Percentiles rank a stretch among this genome's conserved stretches.
These are phyloP conservation scores for Jatropha podagrica DNA, from an alignment of 441 rosid genomes.

Conservation along the genomic window DNA sequence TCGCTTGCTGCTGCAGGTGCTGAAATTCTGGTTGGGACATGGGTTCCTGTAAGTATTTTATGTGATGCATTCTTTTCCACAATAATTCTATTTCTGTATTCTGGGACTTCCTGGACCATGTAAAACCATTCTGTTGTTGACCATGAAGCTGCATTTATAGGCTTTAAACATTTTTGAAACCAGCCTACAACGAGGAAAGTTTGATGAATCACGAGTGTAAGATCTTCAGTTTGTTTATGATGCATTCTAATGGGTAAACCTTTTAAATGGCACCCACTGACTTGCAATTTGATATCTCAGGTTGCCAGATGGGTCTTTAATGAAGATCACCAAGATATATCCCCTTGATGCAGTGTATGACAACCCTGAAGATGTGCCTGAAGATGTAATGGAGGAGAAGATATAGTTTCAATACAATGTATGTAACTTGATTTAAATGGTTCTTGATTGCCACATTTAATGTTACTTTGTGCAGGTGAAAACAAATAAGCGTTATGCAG, in stretches of 20 bases:
- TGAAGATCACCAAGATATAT: conserved; percentile 90
- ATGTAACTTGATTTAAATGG: not conserved
- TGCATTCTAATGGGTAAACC: not conserved
- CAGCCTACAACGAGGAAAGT: conserved; percentile 78
- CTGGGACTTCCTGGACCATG: not conserved
- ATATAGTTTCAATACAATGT: not conserved
- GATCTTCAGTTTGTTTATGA: not conserved
- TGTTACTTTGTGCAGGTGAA: conserved; percentile 56
- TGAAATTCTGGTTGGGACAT: conserved; percentile 91
- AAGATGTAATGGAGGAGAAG: conserved; percentile 60
- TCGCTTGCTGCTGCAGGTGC: conserved; percentile 99
- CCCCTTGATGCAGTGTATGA: conserved; percentile 93
- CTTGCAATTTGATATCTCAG: conserved; percentile 38
- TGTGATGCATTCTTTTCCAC: not conserved
- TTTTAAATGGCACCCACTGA: conserved; percentile 10
- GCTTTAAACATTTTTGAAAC: conserved; percentile 82
- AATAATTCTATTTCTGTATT: not conserved
- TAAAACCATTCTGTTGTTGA: conserved; percentile 7
- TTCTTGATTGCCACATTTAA: not conserved
- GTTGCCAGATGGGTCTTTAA: conserved; percentile 86
- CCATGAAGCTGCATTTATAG: conserved; percentile 35
- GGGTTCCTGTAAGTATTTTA: conserved; percentile 85
- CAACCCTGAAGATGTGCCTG: conserved; percentile 80
- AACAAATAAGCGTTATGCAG: conserved; percentile 82
- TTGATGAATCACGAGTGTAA: conserved; percentile 37